Conservation (phyloP, 2,329 filamentous ascomycete species). For the Cytospora paraplurivora region DNA sequence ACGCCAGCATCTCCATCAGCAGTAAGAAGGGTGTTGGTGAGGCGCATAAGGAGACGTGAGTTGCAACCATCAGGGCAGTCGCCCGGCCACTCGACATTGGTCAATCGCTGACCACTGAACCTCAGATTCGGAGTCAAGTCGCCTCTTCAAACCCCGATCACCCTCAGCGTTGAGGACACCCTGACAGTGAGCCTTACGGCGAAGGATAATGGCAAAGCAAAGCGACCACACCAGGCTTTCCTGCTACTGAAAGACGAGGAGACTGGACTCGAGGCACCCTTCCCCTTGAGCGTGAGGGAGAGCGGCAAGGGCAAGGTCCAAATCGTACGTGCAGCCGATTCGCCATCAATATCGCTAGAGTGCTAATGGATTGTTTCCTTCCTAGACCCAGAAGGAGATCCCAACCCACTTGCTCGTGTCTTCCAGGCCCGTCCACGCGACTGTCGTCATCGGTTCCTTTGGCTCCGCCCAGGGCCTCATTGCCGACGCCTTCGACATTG, state of each 20-base stretch:
- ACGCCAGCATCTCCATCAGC: constrained; percentile 67
- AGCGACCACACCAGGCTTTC: constrained; percentile 93
- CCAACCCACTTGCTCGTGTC: constrained; percentile 77
- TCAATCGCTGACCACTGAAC: constrained; percentile 30
- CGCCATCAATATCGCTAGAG: neutral
- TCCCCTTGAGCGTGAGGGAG: constrained; percentile 81
- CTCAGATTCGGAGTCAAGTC: constrained; percentile 61
- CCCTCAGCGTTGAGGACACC: constrained; percentile 68
- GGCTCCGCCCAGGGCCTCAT: constrained; percentile 71
- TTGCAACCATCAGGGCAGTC: constrained; percentile 25
- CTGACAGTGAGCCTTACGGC: constrained; percentile 83
- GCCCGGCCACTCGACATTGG: neutral
- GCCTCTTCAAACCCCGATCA: constrained; percentile 64
- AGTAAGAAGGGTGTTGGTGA: constrained; percentile 62
- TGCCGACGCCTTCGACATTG: constrained; percentile 71
- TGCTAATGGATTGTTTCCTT: constrained; percentile 34
- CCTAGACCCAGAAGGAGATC: constrained; percentile 83
- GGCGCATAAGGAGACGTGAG: constrained; percentile 68
- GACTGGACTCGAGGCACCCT: constrained; percentile 83
- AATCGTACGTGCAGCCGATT: constrained; percentile 63
- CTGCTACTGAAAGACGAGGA: constrained; percentile 74
- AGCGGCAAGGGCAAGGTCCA: constrained; percentile 84
- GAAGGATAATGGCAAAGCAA: constrained; percentile 74
- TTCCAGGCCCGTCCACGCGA: constrained; percentile 71
- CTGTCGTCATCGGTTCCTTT: constrained; percentile 83